Evolutionary conservation across 2,329 filamentous ascomycete genomes (phyloP), one percentile per base, ranked within the genome.

Genomic region (Talaromyces sp.): DNA sequence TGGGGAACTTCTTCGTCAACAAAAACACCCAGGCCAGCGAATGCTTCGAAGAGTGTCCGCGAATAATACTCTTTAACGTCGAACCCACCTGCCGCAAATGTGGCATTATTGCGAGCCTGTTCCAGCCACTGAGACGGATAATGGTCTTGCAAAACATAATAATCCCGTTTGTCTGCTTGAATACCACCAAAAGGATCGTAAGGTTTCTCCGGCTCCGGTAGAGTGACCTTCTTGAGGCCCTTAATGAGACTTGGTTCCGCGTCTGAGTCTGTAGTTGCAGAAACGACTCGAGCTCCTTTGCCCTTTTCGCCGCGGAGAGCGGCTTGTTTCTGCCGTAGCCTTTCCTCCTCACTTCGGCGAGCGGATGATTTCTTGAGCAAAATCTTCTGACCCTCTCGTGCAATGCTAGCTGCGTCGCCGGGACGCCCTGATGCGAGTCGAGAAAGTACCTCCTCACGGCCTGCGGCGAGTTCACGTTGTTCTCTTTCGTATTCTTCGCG

Each of bases 111-210:
- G 64, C 88, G 86, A 37, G 88, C 85, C 27, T 82, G 82, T 52
- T 90, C 88, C 62, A 96, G 81, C 83, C 89, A 92, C 56, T 89
- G 86, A 73, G 91, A 92, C 49, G 88, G 86, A 76, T 97, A 97
- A 49, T 84, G 81, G 59, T 86, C 84, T 68, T 88, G 86, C 43
- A 96, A 73, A 10, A 84, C 81, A 73, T 92, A 94, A 70, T 93
- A 89, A 70, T 89, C 83, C 25, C 87, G 86, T 27, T 83, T 83
- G 61, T 93, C 85, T 56, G 76, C 72, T 8, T 74, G 67, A 67
- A 93, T 80, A 0, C 92, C 95, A 45, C 88, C 92, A 74, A 95
- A 97, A 0, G 94, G 90, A 80, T 97, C 93, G 79, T 96, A 97
- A 0, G 92, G 89, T 65, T 88, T 88, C 71, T 92, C 88, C 6